These are phyloP conservation scores for Handroanthus guayacan DNA, from an alignment of 257 asterid genomes.

Conservation along the genomic window DNA sequence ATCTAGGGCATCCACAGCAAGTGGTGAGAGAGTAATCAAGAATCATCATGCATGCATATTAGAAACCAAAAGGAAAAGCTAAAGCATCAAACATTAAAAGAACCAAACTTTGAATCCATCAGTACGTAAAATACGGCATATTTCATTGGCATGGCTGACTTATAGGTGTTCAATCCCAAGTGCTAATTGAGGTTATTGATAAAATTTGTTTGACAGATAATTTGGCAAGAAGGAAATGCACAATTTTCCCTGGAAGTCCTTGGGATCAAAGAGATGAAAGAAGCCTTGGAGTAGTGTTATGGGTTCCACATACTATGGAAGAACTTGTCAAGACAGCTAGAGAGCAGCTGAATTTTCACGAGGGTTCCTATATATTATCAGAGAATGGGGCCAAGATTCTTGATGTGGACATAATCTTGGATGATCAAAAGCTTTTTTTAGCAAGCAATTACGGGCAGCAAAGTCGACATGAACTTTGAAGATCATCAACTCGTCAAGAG, in stretches of 20 bases:
- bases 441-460: slow-evolving; percentile 27
- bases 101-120: too few relatives aligned
- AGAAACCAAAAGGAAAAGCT: too few relatives aligned
- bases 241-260: slow-evolving; percentile 41
- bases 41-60: too few relatives aligned
- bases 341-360: slow-evolving; percentile 33
- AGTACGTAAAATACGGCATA: too few relatives aligned
- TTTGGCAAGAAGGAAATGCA: slow-evolving; percentile 37
- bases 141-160: too few relatives aligned
- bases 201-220: slow-evolving; percentile 29
- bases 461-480: neutral
- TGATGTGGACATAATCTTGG: slow-evolving; percentile 39
- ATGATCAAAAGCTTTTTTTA: slow-evolving; percentile 44
- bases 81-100: too few relatives aligned
- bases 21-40: too few relatives aligned
- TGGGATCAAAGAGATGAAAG: slow-evolving; percentile 40
- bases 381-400: slow-evolving; percentile 51
- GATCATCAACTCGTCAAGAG: neutral
- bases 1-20: too few relatives aligned
- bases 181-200: neutral
- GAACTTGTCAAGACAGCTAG: slow-evolving; percentile 48
- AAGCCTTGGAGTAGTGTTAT: slow-evolving; percentile 43
- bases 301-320: slow-evolving; percentile 52
- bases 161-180: too few relatives aligned
- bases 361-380: slow-evolving; percentile 39